phyloP scores from a whole-genome alignment of 1,284 basidiomycete species.

The Xanthoconium separans region DNA sequence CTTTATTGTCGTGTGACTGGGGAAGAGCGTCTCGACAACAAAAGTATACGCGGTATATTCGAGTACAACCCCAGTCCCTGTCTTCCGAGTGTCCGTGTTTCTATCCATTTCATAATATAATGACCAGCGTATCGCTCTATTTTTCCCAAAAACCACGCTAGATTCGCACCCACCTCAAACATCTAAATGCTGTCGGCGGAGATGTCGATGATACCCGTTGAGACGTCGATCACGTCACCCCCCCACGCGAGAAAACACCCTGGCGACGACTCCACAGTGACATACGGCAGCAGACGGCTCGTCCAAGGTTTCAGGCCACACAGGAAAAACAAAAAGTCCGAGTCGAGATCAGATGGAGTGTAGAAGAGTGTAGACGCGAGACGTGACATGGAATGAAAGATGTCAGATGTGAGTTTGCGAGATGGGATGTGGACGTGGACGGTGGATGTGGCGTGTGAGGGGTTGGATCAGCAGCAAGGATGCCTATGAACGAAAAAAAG shows the following conservation, averaged over 20 bases:
- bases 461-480: too few species aligned
- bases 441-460: too few species aligned
- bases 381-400: background rate
- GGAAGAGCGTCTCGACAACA: too few species aligned
- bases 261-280: slow-evolving; percentile 13
- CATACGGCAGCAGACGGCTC: slow-evolving; percentile 6
- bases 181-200: slow-evolving; percentile 15
- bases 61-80: too few species aligned
- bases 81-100: background rate
- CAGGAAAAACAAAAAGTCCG: slow-evolving; percentile 24
- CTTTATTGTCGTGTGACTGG: too few species aligned
- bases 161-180: slow-evolving; percentile 8
- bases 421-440: too few species aligned
- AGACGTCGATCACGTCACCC: slow-evolving; percentile 13
- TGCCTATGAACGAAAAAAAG: too few species aligned
- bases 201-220: slow-evolving; percentile 4
- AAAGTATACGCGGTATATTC: background rate
- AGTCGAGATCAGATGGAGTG: too few species aligned
- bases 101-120: background rate
- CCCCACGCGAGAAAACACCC: slow-evolving; percentile 15
- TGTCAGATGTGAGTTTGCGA: too few species aligned
- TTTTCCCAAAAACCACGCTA: background rate
- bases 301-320: slow-evolving; percentile 28
- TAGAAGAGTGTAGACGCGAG: too few species aligned
- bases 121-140: background rate